Evolutionary conservation across 2,329 filamentous ascomycete species (phyloP), one percentile per base, ranked within the genome.

Genomic region (Ophiostoma montium): DNA sequence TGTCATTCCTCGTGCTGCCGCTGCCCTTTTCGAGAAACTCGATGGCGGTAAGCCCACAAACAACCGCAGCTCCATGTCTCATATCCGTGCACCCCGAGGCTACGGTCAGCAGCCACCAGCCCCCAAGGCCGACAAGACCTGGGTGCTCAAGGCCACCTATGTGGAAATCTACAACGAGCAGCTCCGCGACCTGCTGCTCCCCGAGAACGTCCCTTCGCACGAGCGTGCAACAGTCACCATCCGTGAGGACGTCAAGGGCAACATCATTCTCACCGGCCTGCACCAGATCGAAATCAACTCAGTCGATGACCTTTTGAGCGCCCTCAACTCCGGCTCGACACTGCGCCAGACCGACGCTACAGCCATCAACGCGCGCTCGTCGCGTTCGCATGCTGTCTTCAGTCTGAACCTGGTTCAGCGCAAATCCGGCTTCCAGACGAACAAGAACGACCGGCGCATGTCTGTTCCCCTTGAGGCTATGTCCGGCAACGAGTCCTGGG

Each of bases 161-260:
- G 86, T 95, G 54, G 78, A 96, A 71, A 98, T 98, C 56, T 98
- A 98, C 70, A 96, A 98, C 61, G 92, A 98, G 66, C 85, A 94
- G 61, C 72, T 96, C 30, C 82, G 92, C 58, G 92, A 98, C 70
- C 73, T 98, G 15, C 73, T 98, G 33, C 68, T 95, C 5, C 79
- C 87, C 1, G 90, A 95, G 42, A 66, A 79, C 42, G 75, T 82
- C 0, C 78, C 84, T 1, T 58, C 67, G 6, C 67, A 73, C 54
- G 90, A 96, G 60, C 80, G 92, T 52, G 75, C 75, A 47, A 74
- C 75, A 30, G 89, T 98, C n/a, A 84, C 80, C 2, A 96, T 98
- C 55, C 84, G 92, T 53, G 90, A 98, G 67, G 92, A 98, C 61
- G 76, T 80, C 23, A 95, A 94, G 65, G 90, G 90, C 48, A 89